These are phyloP conservation scores for Rhizophagus clarus DNA, from an alignment of 192 early-diverging fungal genomes.

Conservation along the genomic window DNA sequence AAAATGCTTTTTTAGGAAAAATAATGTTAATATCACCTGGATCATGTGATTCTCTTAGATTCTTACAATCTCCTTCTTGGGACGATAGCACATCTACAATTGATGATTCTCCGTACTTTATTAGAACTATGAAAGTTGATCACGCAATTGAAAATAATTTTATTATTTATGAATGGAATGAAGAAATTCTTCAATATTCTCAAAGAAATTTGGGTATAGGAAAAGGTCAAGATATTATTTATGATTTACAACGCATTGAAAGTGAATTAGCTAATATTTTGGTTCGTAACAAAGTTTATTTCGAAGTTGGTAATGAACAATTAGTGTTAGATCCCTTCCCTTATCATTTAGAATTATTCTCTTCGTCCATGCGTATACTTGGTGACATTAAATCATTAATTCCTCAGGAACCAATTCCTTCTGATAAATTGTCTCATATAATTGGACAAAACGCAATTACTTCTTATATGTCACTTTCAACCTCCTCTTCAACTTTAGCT, in stretches of 20 bases:
- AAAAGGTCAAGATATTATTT: conserved; percentile 17
- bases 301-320: not conserved
- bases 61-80: conserved; percentile 11
- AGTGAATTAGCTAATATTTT: conserved; percentile 3
- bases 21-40: not conserved
- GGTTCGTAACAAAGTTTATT: conserved; percentile 11
- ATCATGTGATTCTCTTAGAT: conserved; percentile 13
- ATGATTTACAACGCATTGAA: conserved; percentile 32
- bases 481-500: not conserved
- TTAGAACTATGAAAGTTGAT: not conserved
- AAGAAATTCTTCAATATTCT: conserved; percentile 19
- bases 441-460: not conserved
- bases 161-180: conserved; percentile 25
- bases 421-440: conserved; percentile 11
- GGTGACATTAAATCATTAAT: conserved; percentile 21
- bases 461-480: not conserved
- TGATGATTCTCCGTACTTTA: not conserved
- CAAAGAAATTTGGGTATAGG: conserved; percentile 25
- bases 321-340: conserved; percentile 17
- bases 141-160: not conserved
- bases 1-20: conserved; percentile 32
- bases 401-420: conserved; percentile 23
- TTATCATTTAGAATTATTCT: conserved; percentile 32
- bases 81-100: not conserved
- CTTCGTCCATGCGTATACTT: conserved; percentile 6